Base-by-base conservation (phyloP, 1,139 yeast species). In the Debaryomyces sp. region DNA sequence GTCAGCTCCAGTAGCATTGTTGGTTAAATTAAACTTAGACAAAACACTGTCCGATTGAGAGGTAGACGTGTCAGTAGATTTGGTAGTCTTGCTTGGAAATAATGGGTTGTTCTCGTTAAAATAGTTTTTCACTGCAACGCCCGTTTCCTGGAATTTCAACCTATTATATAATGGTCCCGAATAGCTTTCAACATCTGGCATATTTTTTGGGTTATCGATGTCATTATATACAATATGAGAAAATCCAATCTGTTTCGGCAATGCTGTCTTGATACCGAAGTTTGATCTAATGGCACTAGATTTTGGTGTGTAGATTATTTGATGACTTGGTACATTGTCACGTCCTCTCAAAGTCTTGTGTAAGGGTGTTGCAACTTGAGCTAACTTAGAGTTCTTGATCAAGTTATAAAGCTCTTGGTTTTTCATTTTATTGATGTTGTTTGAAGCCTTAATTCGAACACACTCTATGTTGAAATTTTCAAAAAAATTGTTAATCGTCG, bases 141-240 rank as follows among this genome's bases (percentile, higher is more conserved):
- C 78, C 44, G 70, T 58, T 58, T 76, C 81, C 57, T 75, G 78
- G 54, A 74, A 76, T 58, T 73, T 73, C 49, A 70, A 52, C 45
- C 78, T 60, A 49, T 67, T 73, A 56, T 73, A 71, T 53, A 66
- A 62, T 36, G 67, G 61, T 3, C 80, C 78, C 0, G 77, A 64
- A 51, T 67, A 70, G 50, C 73, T 75, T 54, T 76, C 81, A 9
- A 76, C 79, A 60, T 76, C 81, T 1, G 81, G 80, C 77, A 76
- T 75, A 51, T 68, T 71, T 50, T 64, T 68, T 49, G 60, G 58
- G 56, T 76, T 76, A 56, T 76, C 81, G 30, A 76, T 66, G 55
- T 76, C 76, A 57, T 76, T 76, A 61, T 61, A 74, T 6, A 75
- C 74, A 36, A 76, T 72, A 51, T 73, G 75, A 3, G 78, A 68